Evolutionary conservation across 1,284 basidiomycete genomes (phyloP).

Genomic region (Mycena citricolor): DNA sequence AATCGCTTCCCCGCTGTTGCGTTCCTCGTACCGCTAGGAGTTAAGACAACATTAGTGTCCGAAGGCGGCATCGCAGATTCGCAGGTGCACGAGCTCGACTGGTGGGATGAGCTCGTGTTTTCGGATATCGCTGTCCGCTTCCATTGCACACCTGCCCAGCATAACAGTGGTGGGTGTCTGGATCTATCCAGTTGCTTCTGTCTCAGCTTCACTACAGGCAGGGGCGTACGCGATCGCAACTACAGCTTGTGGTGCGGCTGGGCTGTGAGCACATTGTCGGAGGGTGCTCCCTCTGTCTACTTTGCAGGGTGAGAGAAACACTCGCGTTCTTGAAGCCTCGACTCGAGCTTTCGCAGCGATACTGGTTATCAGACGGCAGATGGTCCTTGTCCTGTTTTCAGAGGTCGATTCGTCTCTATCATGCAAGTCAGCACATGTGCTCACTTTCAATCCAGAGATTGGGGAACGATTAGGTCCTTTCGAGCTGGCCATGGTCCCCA

Average conservation of each 20-base stretch:
- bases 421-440: neutral
- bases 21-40: conserved; percentile 62
- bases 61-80: conserved; percentile 38
- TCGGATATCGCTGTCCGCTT: conserved; percentile 9
- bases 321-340: neutral
- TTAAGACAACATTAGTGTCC: conserved; percentile 46
- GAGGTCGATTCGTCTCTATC: conserved; percentile 20
- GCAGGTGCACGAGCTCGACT: conserved; percentile 62
- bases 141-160: conserved; percentile 34
- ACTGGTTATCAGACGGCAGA: conserved; percentile 38
- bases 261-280: conserved; percentile 45
- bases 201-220: conserved; percentile 46
- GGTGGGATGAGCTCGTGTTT: conserved; percentile 60
- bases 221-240: conserved; percentile 49
- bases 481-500: conserved; percentile 63
- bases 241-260: conserved; percentile 62
- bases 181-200: conserved; percentile 52
- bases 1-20: conserved; percentile 41
- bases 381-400: conserved; percentile 64
- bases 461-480: conserved; percentile 62
- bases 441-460: conserved; percentile 43
- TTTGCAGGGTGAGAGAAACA: conserved; percentile 22
- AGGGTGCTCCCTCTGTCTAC: conserved; percentile 12
- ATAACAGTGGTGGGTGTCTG: conserved; percentile 28
- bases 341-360: conserved; percentile 1